A percentile compares a stretch with the other conserved stretches of the same genome.
phyloP scores from a whole-genome alignment of 2,329 filamentous ascomycete genomes.

The Talaromyces sp. region DNA sequence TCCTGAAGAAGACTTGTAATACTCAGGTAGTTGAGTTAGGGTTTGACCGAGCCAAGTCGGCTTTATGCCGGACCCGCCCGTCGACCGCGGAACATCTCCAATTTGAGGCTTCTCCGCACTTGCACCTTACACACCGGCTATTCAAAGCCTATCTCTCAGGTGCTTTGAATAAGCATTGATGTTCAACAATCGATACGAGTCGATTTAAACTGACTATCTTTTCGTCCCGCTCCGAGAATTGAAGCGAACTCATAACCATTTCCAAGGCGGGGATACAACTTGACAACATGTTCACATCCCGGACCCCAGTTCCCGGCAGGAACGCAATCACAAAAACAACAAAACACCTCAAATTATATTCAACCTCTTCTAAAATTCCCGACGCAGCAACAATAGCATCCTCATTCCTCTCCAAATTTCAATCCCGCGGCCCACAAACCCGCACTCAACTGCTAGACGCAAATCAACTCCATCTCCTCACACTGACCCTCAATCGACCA shows the following conservation, averaged over 20 bases:
- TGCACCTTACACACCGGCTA: background rate
- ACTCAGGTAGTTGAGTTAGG: background rate
- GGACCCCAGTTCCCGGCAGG: background rate
- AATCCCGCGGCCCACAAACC: constrained; percentile 41
- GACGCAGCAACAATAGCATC: constrained; percentile 29
- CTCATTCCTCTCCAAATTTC: constrained; percentile 43
- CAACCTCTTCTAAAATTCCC: background rate
- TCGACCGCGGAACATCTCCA: background rate
- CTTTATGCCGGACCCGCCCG: constrained; percentile 9
- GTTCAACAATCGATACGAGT: background rate
- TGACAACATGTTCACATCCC: background rate
- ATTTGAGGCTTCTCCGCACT: constrained; percentile 2
- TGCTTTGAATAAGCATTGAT: background rate
- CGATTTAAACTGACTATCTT: too few relatives aligned
- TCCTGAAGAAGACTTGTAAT: too few relatives aligned
- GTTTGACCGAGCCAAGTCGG: constrained; percentile 8
- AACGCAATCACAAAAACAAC: background rate
- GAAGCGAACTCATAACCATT: background rate
- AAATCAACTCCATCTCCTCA: constrained; percentile 62
- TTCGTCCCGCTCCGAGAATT: too few relatives aligned
- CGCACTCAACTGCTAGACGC: constrained; percentile 56
- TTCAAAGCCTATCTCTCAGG: background rate
- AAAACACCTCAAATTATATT: background rate
- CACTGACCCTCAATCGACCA: constrained; percentile 55
- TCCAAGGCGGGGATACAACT: background rate